A percentile compares a stretch with the other conserved stretches of the same genome.
Conservation (phyloP, 106 monocot genomes). For the Apostasia ramifera region DNA sequence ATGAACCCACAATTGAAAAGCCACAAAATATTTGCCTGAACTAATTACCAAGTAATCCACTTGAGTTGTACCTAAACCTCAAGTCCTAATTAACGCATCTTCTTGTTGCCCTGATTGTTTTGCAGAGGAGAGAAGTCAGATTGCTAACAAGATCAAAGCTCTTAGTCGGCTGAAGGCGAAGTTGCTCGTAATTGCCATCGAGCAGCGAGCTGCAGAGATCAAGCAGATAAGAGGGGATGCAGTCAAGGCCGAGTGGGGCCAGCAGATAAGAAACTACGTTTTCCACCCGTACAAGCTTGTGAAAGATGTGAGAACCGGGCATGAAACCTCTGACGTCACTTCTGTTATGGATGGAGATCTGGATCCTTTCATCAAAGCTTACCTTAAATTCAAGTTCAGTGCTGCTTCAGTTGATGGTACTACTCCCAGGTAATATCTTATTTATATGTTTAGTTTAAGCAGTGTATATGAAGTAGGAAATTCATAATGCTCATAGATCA, state of each 20-base stretch:
- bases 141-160: conserved; percentile 92
- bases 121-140: conserved; percentile 82
- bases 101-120: background rate
- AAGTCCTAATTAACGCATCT: too few species aligned
- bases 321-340: conserved; percentile 72
- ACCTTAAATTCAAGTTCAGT: conserved; percentile 66
- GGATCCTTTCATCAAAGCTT: conserved; percentile 82
- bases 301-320: conserved; percentile 81
- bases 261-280: conserved; percentile 98
- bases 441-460: too few species aligned
- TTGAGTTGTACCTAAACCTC: too few species aligned
- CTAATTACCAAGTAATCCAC: too few species aligned
- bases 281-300: conserved; percentile 99
- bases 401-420: background rate
- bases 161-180: conserved; percentile 90
- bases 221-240: conserved; percentile 87
- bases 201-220: conserved; percentile 91
- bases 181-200: conserved; percentile 80
- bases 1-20: too few species aligned
- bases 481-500: too few species aligned
- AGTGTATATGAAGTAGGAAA: too few species aligned
- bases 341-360: conserved; percentile 94
- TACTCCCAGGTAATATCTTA: too few species aligned
- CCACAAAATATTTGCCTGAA: too few species aligned
- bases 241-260: conserved; percentile 99